These are phyloP conservation scores for Echeveria elegans DNA, from an alignment of 164 flowering plant species.

Conservation along the genomic window DNA sequence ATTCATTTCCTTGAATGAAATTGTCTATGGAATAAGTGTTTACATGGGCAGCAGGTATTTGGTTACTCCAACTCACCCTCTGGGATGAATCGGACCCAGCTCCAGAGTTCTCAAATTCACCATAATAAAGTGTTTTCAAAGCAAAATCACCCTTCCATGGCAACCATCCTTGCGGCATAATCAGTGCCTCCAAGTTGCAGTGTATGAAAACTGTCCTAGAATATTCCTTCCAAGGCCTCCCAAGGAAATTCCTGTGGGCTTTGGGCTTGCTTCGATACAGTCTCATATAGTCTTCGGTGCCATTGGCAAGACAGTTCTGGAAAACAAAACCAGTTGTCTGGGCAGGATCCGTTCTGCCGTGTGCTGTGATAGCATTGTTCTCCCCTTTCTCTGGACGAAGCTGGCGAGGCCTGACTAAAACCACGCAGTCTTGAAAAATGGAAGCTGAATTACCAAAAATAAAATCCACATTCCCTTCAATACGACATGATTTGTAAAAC, in stretches of 20 bases:
- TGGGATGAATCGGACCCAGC: conserved; percentile 27
- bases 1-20: conserved; percentile 10
- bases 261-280: conserved; percentile 4
- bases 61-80: conserved; percentile 44
- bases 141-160: conserved; percentile 45
- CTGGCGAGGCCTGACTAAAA: conserved; percentile 42
- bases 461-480: conserved; percentile 54
- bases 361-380: conserved; percentile 52
- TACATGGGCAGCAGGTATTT: conserved; percentile 7
- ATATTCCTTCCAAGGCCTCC: conserved; percentile 57
- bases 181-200: conserved; percentile 43
- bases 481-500: conserved; percentile 48
- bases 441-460: conserved; percentile 55
- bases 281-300: conserved; percentile 15
- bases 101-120: conserved; percentile 50
- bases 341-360: conserved; percentile 35
- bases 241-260: conserved; percentile 34
- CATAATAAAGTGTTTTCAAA: conserved; percentile 41
- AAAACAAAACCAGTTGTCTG: conserved; percentile 49
- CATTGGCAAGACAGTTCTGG: conserved; percentile 21
- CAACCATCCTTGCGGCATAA: conserved; percentile 50
- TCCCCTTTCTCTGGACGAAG: conserved; percentile 19
- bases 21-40: not conserved
- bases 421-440: conserved; percentile 50
- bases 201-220: conserved; percentile 45